Conservation (phyloP, 139 green algal genomes). For the Pleodorina starrii region DNA sequence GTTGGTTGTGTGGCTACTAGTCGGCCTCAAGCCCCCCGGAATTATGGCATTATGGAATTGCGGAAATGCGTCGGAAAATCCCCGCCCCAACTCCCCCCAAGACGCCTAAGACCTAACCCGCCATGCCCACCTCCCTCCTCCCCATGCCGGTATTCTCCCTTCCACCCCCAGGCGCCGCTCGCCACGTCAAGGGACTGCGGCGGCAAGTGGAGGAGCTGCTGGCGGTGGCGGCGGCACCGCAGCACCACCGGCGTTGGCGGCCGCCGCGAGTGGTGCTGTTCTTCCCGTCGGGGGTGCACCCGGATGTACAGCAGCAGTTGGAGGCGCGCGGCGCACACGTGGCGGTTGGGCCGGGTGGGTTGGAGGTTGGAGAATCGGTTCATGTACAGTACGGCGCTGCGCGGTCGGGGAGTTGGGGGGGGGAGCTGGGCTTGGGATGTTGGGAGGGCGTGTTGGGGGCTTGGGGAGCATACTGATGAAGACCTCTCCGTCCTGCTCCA, state of each 20-base stretch:
- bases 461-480: too few relatives aligned
- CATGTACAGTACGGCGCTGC: not conserved
- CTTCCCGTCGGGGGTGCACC: constrained; percentile 51
- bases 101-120: too few relatives aligned
- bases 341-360: constrained; percentile 43
- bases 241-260: constrained; percentile 59
- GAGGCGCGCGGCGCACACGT: constrained; percentile 59
- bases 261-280: constrained; percentile 60
- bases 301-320: constrained; percentile 47
- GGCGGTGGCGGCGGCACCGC: constrained; percentile 54
- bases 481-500: too few relatives aligned
- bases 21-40: too few relatives aligned
- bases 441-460: too few relatives aligned
- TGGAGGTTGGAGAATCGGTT: not conserved
- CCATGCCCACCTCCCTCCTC: too few relatives aligned
- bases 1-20: too few relatives aligned
- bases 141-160: too few relatives aligned
- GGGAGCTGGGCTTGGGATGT: not conserved
- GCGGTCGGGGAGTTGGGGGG: not conserved
- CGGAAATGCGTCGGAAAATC: too few relatives aligned
- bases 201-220: constrained; percentile 68
- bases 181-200: constrained; percentile 62
- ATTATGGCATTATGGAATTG: too few relatives aligned
- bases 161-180: too few relatives aligned
- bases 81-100: too few relatives aligned